Evolutionary conservation across 306 rosid genomes (phyloP).

Genomic region (Vicia villosa): DNA sequence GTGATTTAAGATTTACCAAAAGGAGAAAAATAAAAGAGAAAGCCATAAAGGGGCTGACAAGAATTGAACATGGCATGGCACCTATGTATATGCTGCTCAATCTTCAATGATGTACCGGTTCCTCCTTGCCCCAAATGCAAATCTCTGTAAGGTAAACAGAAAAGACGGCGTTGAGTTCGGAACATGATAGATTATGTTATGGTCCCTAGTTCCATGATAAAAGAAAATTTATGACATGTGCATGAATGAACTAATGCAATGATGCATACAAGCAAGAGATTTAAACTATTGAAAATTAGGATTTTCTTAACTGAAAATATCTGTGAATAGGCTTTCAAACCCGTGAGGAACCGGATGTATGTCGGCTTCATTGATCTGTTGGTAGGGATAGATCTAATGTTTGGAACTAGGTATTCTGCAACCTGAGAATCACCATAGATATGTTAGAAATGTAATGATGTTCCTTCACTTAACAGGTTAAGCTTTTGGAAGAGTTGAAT

Average conservation of each 20-base stretch:
- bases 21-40: not conserved
- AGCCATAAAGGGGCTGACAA: not conserved
- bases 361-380: slow-evolving; percentile 79
- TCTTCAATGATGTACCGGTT: slow-evolving; percentile 79
- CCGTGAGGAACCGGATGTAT: slow-evolving; percentile 88
- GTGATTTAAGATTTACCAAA: not conserved
- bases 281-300: not conserved
- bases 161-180: slow-evolving; percentile 22
- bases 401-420: slow-evolving; percentile 86
- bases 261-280: slow-evolving; percentile 21
- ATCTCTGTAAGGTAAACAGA: slow-evolving; percentile 57
- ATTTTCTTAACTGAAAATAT: slow-evolving; percentile 83
- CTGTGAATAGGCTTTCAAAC: slow-evolving; percentile 88
- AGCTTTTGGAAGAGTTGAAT: not conserved
- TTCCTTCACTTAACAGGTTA: not conserved
- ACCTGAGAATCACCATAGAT: slow-evolving; percentile 57
- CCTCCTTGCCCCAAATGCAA: slow-evolving; percentile 96
- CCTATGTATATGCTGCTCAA: slow-evolving; percentile 42
- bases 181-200: slow-evolving; percentile 6
- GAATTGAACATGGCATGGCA: slow-evolving; percentile 18
- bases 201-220: not conserved
- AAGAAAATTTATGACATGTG: not conserved
- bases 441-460: not conserved
- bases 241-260: not conserved
- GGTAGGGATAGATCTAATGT: slow-evolving; percentile 63